Evolutionary conservation across 2,329 filamentous ascomycete genomes (phyloP).

Genomic region (Alternaria sp.): DNA sequence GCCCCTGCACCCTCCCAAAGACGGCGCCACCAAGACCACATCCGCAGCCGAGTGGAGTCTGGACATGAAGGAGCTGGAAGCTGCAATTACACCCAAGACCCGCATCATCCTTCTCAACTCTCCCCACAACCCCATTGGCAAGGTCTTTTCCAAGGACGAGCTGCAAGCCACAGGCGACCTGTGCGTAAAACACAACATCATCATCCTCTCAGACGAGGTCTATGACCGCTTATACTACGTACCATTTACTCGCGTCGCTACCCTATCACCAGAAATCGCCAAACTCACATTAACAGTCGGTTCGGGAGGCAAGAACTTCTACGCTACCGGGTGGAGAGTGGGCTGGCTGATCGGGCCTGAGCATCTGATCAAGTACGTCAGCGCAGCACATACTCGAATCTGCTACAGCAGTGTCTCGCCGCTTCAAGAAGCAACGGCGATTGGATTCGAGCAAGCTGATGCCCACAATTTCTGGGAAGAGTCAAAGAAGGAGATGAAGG

Average conservation of each 20-base stretch:
- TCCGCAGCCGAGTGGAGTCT: conserved; percentile 89
- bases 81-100: conserved; percentile 81
- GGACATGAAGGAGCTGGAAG: conserved; percentile 82
- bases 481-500: conserved; percentile 85
- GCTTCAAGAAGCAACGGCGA: conserved; percentile 90
- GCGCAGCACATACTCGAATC: conserved; percentile 92
- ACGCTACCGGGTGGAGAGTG: conserved; percentile 95
- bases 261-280: conserved; percentile 87
- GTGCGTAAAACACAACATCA: conserved; percentile 90
- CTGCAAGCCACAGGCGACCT: conserved; percentile 84
- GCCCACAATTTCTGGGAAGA: conserved; percentile 85
- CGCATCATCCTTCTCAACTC: conserved; percentile 96
- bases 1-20: conserved; percentile 85
- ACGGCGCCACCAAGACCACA: conserved; percentile 79
- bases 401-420: conserved; percentile 95
- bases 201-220: conserved; percentile 77
- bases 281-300: conserved; percentile 90
- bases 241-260: conserved; percentile 91
- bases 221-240: conserved; percentile 96
- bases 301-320: conserved; percentile 97
- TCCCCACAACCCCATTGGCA: conserved; percentile 94
- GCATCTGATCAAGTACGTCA: conserved; percentile 88
- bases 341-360: conserved; percentile 92
- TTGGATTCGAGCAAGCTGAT: conserved; percentile 92
- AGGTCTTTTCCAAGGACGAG: conserved; percentile 87